phyloP scores from a whole-genome alignment of 1,284 basidiomycete species.

The Mycosarcoma maydis region DNA sequence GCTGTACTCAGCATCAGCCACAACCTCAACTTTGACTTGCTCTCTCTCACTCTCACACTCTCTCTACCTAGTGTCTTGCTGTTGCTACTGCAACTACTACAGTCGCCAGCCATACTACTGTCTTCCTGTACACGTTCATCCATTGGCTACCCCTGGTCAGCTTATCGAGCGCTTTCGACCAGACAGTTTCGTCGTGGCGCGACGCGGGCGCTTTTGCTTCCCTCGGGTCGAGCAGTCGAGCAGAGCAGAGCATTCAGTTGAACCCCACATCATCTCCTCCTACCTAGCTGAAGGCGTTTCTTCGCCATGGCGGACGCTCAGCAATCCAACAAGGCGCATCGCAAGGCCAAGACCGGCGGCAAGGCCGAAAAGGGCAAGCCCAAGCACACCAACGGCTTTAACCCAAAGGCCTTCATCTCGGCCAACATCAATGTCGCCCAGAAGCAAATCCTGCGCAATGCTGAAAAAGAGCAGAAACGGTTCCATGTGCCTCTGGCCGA shows the following conservation, averaged over 20 bases:
- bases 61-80: too few relatives aligned
- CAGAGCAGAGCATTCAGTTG: too few relatives aligned
- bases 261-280: too few relatives aligned
- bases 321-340: slow-evolving; percentile 61
- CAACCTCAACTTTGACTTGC: not conserved
- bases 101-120: too few relatives aligned
- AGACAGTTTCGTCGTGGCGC: not conserved
- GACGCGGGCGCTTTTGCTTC: not conserved
- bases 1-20: slow-evolving; percentile 1
- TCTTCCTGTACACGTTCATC: too few relatives aligned
- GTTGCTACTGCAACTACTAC: too few relatives aligned
- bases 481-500: slow-evolving; percentile 96
- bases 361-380: slow-evolving; percentile 57
- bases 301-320: slow-evolving; percentile 54
- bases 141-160: too few relatives aligned
- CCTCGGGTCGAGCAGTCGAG: too few relatives aligned
- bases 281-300: not conserved
- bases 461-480: slow-evolving; percentile 90
- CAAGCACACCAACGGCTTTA: slow-evolving; percentile 73
- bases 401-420: slow-evolving; percentile 94
- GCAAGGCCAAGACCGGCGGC: slow-evolving; percentile 58
- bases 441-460: slow-evolving; percentile 86
- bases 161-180: not conserved
- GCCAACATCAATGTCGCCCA: slow-evolving; percentile 70
- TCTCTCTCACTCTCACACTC: too few relatives aligned